Evolutionary conservation across 805 yeast genomes (phyloP), one percentile per base, ranked within the genome.

Genomic region (Ogataea nonfermentans): DNA sequence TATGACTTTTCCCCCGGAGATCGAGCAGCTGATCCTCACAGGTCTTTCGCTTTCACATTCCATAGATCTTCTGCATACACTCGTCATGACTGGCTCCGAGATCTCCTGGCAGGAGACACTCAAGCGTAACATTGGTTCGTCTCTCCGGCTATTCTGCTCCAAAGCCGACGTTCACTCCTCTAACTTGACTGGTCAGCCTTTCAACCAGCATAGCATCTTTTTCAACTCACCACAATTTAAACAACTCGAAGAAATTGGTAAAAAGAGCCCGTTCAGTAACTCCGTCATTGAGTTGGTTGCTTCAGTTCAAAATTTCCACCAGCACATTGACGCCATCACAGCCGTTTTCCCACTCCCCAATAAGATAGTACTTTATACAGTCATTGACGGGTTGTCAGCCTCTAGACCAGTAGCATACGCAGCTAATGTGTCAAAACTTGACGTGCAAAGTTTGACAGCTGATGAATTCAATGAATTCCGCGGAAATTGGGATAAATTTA

Each of bases 11-110:
- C 39, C 39, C n/a, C 7, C 14, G 8, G 49, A 46, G 29, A 22
- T 46, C 9, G 42, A 46, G 35, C 44, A 44, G n/a, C 29, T 29
- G 20, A 38, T 46, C 19, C 25, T 46, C 4, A 39, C 46, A 2
- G 11, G 20, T 15, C 33, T 46, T 12, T n/a, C 38, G 11, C 17
- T 37, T 3, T 10, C 20, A 8, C 46, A 41, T 9, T 39, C 44
- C 25, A 40, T 46, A 12, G 16, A 33, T 5, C 25, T 46, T 9
- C 35, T 46, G 11, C 32, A 35, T 11, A 4, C 24, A 8, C 26
- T 13, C 35, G 16, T 4, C 29, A 32, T 4, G 33, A 25, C 26
- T 12, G 27, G n/a, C 35, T 32, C 25, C 14, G 17, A 29, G 8
- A 10, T 19, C 35, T 34, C 22, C 20, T 46, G 49, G 49, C 37